A percentile compares a stretch with the other conserved stretches of the same genome.
phyloP scores from a whole-genome alignment of 352 stramenopile genomes.

The Pythium aristosporum region DNA sequence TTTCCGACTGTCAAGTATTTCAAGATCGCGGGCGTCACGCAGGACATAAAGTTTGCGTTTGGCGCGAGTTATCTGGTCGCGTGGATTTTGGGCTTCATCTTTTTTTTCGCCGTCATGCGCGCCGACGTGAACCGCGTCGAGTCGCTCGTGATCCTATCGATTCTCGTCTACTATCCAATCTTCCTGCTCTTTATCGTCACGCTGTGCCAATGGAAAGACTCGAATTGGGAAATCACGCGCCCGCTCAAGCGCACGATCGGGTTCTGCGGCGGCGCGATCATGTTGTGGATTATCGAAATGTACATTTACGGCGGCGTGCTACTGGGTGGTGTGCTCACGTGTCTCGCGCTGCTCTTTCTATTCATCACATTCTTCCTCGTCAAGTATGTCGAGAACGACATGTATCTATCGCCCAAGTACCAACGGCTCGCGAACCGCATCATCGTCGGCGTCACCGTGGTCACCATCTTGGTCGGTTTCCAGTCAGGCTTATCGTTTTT shows the following conservation, averaged over 20 bases:
- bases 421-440: slow-evolving; percentile 46
- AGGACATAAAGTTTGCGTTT: slow-evolving; percentile 57
- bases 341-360: slow-evolving; percentile 60
- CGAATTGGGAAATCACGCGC: slow-evolving; percentile 59
- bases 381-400: slow-evolving; percentile 86
- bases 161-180: slow-evolving; percentile 79
- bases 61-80: slow-evolving; percentile 53
- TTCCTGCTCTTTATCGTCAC: slow-evolving; percentile 73
- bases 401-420: slow-evolving; percentile 69
- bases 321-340: slow-evolving; percentile 55
- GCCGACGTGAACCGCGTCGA: slow-evolving; percentile 69
- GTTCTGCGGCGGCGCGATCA: slow-evolving; percentile 34
- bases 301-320: slow-evolving; percentile 63
- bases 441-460: slow-evolving; percentile 36
- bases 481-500: slow-evolving; percentile 71
- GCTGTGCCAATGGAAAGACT: slow-evolving; percentile 78
- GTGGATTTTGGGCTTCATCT: slow-evolving; percentile 66
- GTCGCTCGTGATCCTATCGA: slow-evolving; percentile 66
- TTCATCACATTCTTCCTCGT: slow-evolving; percentile 76
- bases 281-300: slow-evolving; percentile 79
- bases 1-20: slow-evolving; percentile 80
- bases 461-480: slow-evolving; percentile 45
- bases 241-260: slow-evolving; percentile 40
- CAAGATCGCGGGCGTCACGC: slow-evolving; percentile 54
- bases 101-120: slow-evolving; percentile 68